Conservation (phyloP, 31 red algal species). For the Endocladia muricata region DNA sequence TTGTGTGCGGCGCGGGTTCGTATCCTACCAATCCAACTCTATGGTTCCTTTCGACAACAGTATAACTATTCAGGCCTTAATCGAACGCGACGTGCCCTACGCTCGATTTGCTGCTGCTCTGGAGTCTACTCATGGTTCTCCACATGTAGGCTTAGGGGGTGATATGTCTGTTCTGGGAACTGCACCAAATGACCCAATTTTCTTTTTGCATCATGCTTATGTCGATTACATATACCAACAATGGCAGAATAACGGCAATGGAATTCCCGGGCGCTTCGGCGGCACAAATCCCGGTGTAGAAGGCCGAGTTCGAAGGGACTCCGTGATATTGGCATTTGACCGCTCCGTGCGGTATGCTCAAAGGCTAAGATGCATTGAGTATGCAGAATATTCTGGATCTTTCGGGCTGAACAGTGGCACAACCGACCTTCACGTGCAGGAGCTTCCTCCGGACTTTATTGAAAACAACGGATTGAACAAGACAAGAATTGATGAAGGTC, state of each 20-base stretch:
- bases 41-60: slow-evolving; percentile 26
- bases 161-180: slow-evolving; percentile 33
- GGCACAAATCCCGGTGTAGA: slow-evolving; percentile 29
- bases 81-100: slow-evolving; percentile 18
- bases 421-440: slow-evolving; percentile 2
- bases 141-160: slow-evolving; percentile 57
- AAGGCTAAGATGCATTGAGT: slow-evolving; percentile 31
- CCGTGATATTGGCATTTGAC: slow-evolving; percentile 16
- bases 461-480: slow-evolving; percentile 37
- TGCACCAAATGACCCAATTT: slow-evolving; percentile 64
- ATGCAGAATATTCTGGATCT: slow-evolving; percentile 29
- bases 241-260: slow-evolving; percentile 47
- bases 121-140: slow-evolving; percentile 35
- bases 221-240: slow-evolving; percentile 40
- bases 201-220: slow-evolving; percentile 58
- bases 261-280: slow-evolving; percentile 18
- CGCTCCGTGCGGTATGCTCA: slow-evolving; percentile 42
- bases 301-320: slow-evolving; percentile 27
- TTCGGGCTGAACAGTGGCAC: slow-evolving; percentile 23
- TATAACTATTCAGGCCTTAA: slow-evolving; percentile 44
- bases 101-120: slow-evolving; percentile 25
- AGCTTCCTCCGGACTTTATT: slow-evolving; percentile 27
- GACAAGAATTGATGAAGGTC: slow-evolving; percentile 28
- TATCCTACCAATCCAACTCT: slow-evolving; percentile 19
- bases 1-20: slow-evolving; percentile 48